phyloP scores from a whole-genome alignment of 2,329 filamentous ascomycete genomes.

The Pseudomassariella vexata region DNA sequence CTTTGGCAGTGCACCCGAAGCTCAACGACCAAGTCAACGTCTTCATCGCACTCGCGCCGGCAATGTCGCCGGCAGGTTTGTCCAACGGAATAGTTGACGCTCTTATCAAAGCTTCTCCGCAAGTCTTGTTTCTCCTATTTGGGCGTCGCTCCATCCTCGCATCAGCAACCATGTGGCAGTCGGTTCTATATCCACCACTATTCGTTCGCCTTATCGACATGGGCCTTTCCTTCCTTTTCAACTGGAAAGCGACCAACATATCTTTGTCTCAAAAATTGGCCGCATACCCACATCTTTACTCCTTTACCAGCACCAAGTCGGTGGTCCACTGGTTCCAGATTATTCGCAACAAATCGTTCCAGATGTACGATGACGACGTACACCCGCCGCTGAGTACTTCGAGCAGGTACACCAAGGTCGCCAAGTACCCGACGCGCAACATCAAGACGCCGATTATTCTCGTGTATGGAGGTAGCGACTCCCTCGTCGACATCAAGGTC shows the following conservation, averaged over 20 bases:
- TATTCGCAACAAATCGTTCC: slow-evolving; percentile 90
- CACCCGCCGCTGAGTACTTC: slow-evolving; percentile 67
- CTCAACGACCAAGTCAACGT: slow-evolving; percentile 92
- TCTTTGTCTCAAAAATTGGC: slow-evolving; percentile 83
- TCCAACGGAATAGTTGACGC: slow-evolving; percentile 88
- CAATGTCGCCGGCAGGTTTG: slow-evolving; percentile 90
- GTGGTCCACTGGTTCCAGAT: slow-evolving; percentile 99
- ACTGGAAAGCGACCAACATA: slow-evolving; percentile 84
- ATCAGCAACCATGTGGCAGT: slow-evolving; percentile 96
- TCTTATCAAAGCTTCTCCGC: slow-evolving; percentile 86
- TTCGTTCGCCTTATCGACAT: slow-evolving; percentile 85
- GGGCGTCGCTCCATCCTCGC: slow-evolving; percentile 86
- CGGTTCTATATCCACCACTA: slow-evolving; percentile 87
- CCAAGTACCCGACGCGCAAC: slow-evolving; percentile 92
- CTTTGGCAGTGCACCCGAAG: slow-evolving; percentile 83
- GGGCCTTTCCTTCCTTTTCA: slow-evolving; percentile 76
- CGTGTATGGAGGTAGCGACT: slow-evolving; percentile 90
- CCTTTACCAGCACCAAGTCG: slow-evolving; percentile 92
- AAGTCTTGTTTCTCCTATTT: slow-evolving; percentile 88
- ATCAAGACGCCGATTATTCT: slow-evolving; percentile 94
- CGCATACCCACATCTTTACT: slow-evolving; percentile 92
- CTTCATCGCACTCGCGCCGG: slow-evolving; percentile 91
- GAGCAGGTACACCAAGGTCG: slow-evolving; percentile 89
- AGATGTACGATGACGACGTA: slow-evolving; percentile 97
- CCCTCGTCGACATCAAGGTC: slow-evolving; percentile 84